Conservation (phyloP, 495 filamentous ascomycete genomes). For the Monascus purpureus region DNA sequence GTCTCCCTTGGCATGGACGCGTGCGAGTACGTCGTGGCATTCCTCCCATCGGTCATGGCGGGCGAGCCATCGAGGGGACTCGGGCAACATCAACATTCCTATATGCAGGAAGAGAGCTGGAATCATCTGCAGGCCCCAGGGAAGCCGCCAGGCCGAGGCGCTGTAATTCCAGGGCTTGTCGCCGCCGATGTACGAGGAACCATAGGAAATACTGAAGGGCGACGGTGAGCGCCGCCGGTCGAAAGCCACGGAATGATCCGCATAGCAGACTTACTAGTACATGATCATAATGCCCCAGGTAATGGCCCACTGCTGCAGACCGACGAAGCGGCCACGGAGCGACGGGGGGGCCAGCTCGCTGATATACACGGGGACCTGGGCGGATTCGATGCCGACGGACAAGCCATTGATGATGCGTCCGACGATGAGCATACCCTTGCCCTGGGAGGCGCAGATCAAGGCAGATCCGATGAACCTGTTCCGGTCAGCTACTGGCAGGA, state of each 20-base stretch:
- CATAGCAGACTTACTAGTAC: constrained; percentile 49
- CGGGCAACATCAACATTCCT: constrained; percentile 52
- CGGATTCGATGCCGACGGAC: constrained; percentile 62
- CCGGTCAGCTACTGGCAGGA: background rate
- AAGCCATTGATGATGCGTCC: constrained; percentile 69
- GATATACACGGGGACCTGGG: constrained; percentile 69
- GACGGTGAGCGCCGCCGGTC: too few relatives aligned
- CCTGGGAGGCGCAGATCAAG: constrained; percentile 55
- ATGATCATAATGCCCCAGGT: constrained; percentile 75
- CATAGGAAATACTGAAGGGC: constrained; percentile 71
- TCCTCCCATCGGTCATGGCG: constrained; percentile 65
- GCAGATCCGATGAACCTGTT: constrained; percentile 47
- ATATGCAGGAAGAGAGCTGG: constrained; percentile 50
- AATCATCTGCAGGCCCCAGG: constrained; percentile 66
- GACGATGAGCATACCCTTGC: constrained; percentile 59
- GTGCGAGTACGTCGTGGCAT: constrained; percentile 42
- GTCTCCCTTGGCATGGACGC: constrained; percentile 57
- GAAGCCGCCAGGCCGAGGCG: constrained; percentile 51
- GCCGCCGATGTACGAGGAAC: constrained; percentile 49
- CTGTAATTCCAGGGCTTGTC: constrained; percentile 13
- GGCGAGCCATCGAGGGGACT: constrained; percentile 68
- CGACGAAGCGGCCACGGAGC: constrained; percentile 57
- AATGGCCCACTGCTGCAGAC: constrained; percentile 65
- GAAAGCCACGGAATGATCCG: too few relatives aligned
- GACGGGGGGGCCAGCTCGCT: constrained; percentile 56